Conservation (phyloP, 768 basidiomycete genomes). For the Pleurotus djamor region DNA sequence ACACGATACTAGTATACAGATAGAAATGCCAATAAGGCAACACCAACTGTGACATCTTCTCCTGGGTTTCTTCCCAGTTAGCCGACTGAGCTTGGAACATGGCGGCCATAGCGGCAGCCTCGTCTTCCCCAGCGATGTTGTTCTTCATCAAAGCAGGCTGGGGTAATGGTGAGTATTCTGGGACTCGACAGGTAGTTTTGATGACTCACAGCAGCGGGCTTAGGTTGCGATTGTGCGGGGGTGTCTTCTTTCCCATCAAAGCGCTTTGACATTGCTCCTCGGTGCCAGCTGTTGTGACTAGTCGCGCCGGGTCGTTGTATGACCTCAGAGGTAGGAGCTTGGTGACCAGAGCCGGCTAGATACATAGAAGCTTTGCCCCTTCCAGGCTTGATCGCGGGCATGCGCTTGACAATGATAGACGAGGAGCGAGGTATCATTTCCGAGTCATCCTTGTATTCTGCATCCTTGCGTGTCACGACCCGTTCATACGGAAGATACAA, state of each 20-base stretch:
- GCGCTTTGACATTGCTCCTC: constrained; percentile 80
- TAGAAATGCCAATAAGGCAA: constrained; percentile 50
- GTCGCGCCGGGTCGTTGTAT: constrained; percentile 29
- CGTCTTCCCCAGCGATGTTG: constrained; percentile 65
- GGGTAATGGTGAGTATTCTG: background rate
- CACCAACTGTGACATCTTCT: constrained; percentile 99
- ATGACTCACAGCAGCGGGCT: constrained; percentile 25
- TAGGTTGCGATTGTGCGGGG: constrained; percentile 23
- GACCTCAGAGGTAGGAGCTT: constrained; percentile 48
- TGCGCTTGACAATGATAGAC: constrained; percentile 88
- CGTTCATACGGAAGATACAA: background rate
- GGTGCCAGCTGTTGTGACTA: constrained; percentile 53
- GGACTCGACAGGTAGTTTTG: background rate
- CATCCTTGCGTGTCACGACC: background rate
- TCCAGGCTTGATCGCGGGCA: constrained; percentile 79
- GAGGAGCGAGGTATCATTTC: constrained; percentile 92
- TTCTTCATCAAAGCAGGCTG: constrained; percentile 34
- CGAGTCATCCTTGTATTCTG: constrained; percentile 92
- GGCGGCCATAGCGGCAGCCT: constrained; percentile 95
- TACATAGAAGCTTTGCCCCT: constrained; percentile 84
- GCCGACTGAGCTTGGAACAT: constrained; percentile 95
- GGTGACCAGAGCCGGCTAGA: constrained; percentile 43
- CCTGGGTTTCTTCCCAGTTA: constrained; percentile 98
- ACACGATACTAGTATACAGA: constrained; percentile 58
- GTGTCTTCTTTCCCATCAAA: constrained; percentile 85